phyloP scores from a whole-genome alignment of 2,329 filamentous ascomycete genomes.

The Geoglossum cookeanum region DNA sequence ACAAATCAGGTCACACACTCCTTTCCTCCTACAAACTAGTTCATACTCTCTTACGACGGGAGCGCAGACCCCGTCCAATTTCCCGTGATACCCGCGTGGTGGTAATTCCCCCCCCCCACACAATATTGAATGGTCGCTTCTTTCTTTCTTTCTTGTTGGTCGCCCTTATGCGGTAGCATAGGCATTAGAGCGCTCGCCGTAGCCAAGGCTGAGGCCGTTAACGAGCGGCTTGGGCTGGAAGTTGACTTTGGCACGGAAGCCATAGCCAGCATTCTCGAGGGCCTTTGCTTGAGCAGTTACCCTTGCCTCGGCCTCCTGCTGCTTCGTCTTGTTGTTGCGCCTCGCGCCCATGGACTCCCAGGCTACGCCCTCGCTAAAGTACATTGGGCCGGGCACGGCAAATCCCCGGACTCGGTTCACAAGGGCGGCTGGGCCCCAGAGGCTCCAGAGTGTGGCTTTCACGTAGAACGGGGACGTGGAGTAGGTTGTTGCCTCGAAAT shows the following conservation, averaged over 20 bases:
- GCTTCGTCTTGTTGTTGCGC: neutral
- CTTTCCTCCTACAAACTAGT: no score
- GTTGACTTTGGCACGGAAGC: slow-evolving; percentile 5
- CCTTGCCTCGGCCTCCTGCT: slow-evolving; percentile 2
- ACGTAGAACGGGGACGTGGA: slow-evolving; percentile 6
- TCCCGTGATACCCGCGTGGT: no score
- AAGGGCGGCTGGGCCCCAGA: slow-evolving; percentile 6
- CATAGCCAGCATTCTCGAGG: slow-evolving; percentile 2
- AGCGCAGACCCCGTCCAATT: no score
- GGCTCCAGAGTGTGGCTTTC: slow-evolving; percentile 5
- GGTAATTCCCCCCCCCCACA: no score
- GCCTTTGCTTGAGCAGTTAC: slow-evolving; percentile 3
- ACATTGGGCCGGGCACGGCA: neutral
- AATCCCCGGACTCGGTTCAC: slow-evolving; percentile 5
- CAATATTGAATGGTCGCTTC: no score
- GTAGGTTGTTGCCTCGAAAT: slow-evolving; percentile 4
- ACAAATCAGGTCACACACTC: no score
- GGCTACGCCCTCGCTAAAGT: slow-evolving; percentile 3
- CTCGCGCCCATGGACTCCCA: slow-evolving; percentile 8
- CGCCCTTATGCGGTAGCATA: neutral
- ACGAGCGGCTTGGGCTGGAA: slow-evolving; percentile 4
- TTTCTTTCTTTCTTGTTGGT: no score
- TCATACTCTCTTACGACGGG: no score
- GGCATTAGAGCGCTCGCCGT: slow-evolving; percentile 1
- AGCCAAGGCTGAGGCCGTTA: slow-evolving; percentile 1